Evolutionary conservation across 352 stramenopile genomes (phyloP).

Genomic region (Phytopythium boreale): DNA sequence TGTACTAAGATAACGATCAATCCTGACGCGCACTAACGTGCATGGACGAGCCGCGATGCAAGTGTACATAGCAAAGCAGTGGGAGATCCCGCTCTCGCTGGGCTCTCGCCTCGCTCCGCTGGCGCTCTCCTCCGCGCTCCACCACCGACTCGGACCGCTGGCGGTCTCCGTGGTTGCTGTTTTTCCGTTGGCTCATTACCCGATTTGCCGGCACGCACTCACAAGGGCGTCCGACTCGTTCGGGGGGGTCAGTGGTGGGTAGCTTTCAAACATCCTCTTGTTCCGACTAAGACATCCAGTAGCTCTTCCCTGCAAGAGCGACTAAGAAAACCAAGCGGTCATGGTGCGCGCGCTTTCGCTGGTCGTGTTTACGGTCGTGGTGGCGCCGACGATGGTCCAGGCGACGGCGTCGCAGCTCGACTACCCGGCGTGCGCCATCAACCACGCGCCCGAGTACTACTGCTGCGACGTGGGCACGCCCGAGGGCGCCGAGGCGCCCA

Average conservation of each 20-base stretch:
- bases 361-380: slow-evolving; percentile 12
- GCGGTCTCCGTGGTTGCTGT: background rate
- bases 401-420: slow-evolving; percentile 49
- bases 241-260: slow-evolving; percentile 10
- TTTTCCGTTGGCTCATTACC: slow-evolving; percentile 14
- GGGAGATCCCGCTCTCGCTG: background rate
- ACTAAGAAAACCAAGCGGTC: slow-evolving; percentile 9
- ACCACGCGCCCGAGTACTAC: slow-evolving; percentile 49
- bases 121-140: background rate
- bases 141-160: background rate
- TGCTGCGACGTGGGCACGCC: slow-evolving; percentile 48
- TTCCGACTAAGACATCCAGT: background rate
- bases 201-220: slow-evolving; percentile 18
- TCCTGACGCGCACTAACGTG: background rate
- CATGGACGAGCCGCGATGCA: background rate
- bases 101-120: background rate
- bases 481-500: slow-evolving; percentile 23
- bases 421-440: slow-evolving; percentile 59
- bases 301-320: background rate
- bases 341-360: background rate
- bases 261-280: background rate
- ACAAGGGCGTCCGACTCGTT: slow-evolving; percentile 7
- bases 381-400: slow-evolving; percentile 22
- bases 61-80: slow-evolving; percentile 2
- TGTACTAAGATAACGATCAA: too few species aligned